Base-by-base conservation (phyloP, 257 asterid species). In the Mentha longifolia region DNA sequence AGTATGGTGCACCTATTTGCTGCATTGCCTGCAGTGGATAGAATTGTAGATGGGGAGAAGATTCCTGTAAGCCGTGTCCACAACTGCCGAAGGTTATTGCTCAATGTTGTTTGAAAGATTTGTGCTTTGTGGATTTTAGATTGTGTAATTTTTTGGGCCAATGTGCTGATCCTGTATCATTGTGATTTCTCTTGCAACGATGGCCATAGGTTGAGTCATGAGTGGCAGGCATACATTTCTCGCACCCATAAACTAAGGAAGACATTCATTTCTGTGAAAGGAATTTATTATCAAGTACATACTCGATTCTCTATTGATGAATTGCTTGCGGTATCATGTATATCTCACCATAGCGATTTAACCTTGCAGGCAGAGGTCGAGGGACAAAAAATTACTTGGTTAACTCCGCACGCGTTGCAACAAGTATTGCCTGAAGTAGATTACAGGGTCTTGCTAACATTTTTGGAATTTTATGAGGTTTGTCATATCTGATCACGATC, bases 391-490 rank as follows among this genome's bases (percentile, higher is more conserved):
- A 65, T 95, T 80, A 95, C 99, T 9, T 95, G 99, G 99, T 83
- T 95, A 77, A 88, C 98, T 80, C 99, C 99, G 9, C 99, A 95
- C 76, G 93, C 98, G 15, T 75, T 92, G 85, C 99, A 95, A 73
- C 99, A 95, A 89, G 98, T 92, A 58, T 79, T 95, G 67, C 96
- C 99, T 45, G 97, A 88, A 52, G 99, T 95, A 61, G 99, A 95
- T 81, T 95, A 83, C 72, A 86, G 90, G 50, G 83, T 95, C 74
- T 77, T 95, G 92, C 83, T 89, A 79, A 92, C 99, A 10, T 95
- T 95, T 77, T 81, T 91, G 85, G 94, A 94, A 75, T 89, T 94
- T 80, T 91, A 94, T 42, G 99, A 89, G 97, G 99, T 83, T 20
- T 37, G 82, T 78, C 28, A 64, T 16, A 25, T 58, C 9, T n/a